Percentiles rank a stretch among this genome's conserved stretches.
Evolutionary conservation across 192 early-diverging fungal species (phyloP).

Genomic region (Linnemannia zychae): DNA sequence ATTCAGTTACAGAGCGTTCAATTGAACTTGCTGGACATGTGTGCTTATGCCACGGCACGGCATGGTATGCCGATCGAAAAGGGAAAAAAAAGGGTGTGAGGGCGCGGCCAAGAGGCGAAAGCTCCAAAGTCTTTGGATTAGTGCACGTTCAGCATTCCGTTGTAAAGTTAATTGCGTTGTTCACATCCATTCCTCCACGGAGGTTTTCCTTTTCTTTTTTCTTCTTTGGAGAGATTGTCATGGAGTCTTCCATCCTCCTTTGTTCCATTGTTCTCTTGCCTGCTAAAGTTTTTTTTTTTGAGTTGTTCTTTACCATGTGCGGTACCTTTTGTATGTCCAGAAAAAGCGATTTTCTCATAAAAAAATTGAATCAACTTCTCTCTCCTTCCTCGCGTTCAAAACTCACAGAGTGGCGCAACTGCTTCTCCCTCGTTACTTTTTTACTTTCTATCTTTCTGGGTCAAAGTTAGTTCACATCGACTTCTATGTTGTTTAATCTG

Average conservation of each 20-base stretch:
- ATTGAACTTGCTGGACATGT: neutral
- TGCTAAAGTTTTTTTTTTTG: neutral
- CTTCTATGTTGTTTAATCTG: neutral
- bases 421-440: neutral
- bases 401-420: neutral
- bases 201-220: neutral
- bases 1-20: neutral
- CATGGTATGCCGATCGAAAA: neutral
- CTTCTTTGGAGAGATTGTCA: neutral
- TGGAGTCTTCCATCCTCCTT: neutral
- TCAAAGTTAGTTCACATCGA: neutral
- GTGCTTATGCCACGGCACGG: too few species aligned
- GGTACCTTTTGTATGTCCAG: constrained; percentile 3
- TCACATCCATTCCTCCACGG: neutral
- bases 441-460: neutral
- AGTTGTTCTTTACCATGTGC: constrained; percentile 3
- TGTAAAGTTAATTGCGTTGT: neutral
- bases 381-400: neutral
- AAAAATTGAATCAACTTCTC: neutral
- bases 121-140: neutral
- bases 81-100: neutral
- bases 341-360: neutral
- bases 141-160: neutral
- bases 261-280: neutral
- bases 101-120: constrained; percentile 21